A percentile compares a stretch with the other conserved stretches of the same genome.
These are phyloP conservation scores for Nakaseomyces uthaithaninus DNA, from an alignment of 1,139 yeast genomes.

Conservation along the genomic window DNA sequence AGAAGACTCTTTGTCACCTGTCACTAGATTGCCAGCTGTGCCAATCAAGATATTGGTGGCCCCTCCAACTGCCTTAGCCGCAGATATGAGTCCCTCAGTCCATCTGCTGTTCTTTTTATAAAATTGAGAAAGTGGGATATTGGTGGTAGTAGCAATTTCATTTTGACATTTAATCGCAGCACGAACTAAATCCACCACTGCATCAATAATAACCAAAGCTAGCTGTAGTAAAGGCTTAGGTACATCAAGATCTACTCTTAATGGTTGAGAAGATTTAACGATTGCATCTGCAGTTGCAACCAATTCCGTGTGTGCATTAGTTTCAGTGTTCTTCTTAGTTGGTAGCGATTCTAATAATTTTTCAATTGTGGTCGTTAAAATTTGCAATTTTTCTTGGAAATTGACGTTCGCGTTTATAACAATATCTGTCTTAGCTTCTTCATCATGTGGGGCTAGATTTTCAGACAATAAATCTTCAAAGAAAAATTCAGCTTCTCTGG, in stretches of 20 bases:
- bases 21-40: slow-evolving; percentile 79
- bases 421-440: slow-evolving; percentile 58
- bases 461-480: slow-evolving; percentile 53
- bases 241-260: slow-evolving; percentile 59
- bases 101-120: slow-evolving; percentile 85
- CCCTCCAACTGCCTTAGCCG: slow-evolving; percentile 82
- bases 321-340: slow-evolving; percentile 36
- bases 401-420: slow-evolving; percentile 71
- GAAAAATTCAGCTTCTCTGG: slow-evolving; percentile 54
- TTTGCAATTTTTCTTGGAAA: slow-evolving; percentile 64
- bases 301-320: slow-evolving; percentile 35
- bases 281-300: slow-evolving; percentile 58
- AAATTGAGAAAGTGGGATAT: slow-evolving; percentile 45
- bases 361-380: slow-evolving; percentile 36
- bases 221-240: slow-evolving; percentile 73
- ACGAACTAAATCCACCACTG: slow-evolving; percentile 61
- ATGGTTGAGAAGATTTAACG: slow-evolving; percentile 54
- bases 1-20: slow-evolving; percentile 41
- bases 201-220: slow-evolving; percentile 74
- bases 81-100: slow-evolving; percentile 91
- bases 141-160: slow-evolving; percentile 57
- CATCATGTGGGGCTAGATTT: slow-evolving; percentile 41
- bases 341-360: slow-evolving; percentile 11
- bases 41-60: slow-evolving; percentile 73
- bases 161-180: slow-evolving; percentile 78